phyloP scores from a whole-genome alignment of 2,329 filamentous ascomycete species.

The Colletotrichum salicis region DNA sequence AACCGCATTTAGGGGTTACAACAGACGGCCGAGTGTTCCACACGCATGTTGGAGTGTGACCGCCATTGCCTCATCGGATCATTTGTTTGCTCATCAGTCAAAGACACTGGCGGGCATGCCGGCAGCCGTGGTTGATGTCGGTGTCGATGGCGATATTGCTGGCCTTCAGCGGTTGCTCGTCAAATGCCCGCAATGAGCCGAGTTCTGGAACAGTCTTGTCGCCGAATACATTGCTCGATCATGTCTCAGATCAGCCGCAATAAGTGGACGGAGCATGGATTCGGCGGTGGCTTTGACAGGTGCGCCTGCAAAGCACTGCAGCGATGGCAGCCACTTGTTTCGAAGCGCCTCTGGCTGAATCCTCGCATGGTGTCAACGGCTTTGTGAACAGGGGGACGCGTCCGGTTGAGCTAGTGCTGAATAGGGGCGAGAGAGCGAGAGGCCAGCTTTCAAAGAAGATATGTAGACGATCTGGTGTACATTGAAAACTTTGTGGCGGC shows the following conservation, averaged over 20 bases:
- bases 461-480: background rate
- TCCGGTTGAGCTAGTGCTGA: slow-evolving; percentile 24
- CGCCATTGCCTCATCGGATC: background rate
- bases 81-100: slow-evolving; percentile 11
- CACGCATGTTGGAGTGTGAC: slow-evolving; percentile 9
- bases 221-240: slow-evolving; percentile 3
- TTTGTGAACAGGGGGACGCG: background rate
- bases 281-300: slow-evolving; percentile 1
- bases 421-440: slow-evolving; percentile 17
- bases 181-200: background rate
- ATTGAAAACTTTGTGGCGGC: slow-evolving; percentile 14
- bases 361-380: slow-evolving; percentile 15
- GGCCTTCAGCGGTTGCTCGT: background rate
- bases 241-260: slow-evolving; percentile 19
- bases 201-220: background rate
- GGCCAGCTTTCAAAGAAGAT: background rate
- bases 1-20: background rate
- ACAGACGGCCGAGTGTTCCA: slow-evolving; percentile 20
- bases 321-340: background rate
- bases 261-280: background rate
- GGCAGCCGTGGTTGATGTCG: background rate
- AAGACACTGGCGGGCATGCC: background rate
- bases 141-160: background rate
- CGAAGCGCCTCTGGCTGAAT: background rate
- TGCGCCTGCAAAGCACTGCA: background rate